These are phyloP conservation scores for Neurospora sp. DNA, from an alignment of 495 filamentous ascomycete species.

Conservation along the genomic window DNA sequence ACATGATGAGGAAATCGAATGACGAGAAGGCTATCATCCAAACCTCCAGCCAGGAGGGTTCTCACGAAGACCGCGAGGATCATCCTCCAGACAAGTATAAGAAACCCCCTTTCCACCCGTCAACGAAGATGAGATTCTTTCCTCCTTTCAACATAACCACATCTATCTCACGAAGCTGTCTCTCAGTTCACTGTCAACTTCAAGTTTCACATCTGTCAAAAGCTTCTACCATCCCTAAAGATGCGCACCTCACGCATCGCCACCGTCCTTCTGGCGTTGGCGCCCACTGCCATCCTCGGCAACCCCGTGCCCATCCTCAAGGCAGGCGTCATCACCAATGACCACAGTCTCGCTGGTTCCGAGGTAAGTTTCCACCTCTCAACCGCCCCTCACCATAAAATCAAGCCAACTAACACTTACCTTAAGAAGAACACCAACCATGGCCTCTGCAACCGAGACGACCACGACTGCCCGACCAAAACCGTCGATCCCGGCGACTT, in stretches of 20 bases:
- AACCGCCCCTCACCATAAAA: not conserved
- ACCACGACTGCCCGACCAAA: not conserved
- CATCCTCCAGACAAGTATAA: not conserved
- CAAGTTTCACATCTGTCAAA: not conserved
- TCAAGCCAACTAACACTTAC: not conserved
- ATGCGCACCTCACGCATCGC: not conserved
- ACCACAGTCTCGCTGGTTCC: not conserved
- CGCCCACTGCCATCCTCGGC: not conserved
- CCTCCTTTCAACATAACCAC: not conserved
- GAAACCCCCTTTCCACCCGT: not conserved
- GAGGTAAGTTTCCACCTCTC: not conserved
- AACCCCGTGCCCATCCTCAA: not conserved
- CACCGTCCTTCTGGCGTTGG: not conserved
- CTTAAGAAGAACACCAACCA: not conserved
- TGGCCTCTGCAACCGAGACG: not conserved
- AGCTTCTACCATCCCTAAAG: not conserved
- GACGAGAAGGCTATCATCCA: not conserved
- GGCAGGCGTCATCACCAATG: not conserved
- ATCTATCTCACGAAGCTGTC: not conserved
- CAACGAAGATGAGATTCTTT: not conserved
- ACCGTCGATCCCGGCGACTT: not conserved
- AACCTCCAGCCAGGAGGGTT: not conserved
- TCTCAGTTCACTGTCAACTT: not conserved
- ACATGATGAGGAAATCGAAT: not conserved
- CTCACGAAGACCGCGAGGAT: not conserved